A percentile compares a stretch with the other conserved stretches of the same genome.
Conservation (phyloP, 305 asterid genomes). For the Salvia sclarea region DNA sequence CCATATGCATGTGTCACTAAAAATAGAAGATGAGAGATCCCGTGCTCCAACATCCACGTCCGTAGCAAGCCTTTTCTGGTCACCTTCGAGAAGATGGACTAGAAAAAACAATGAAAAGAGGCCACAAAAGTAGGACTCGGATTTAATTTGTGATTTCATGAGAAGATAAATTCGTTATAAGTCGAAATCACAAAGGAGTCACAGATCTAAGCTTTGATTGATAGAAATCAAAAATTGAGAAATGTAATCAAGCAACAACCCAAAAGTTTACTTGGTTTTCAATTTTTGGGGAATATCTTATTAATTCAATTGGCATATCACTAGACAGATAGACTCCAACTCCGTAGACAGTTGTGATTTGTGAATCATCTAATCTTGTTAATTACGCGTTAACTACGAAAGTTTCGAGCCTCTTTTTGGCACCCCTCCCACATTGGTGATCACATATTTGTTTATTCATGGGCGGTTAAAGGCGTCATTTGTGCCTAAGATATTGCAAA, state of each 20-base stretch:
- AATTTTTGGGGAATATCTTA: not conserved
- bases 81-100: too few relatives aligned
- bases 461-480: constrained; percentile 21
- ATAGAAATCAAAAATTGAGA: not conserved
- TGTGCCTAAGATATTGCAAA: constrained; percentile 9
- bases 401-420: not conserved
- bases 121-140: too few relatives aligned
- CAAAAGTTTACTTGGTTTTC: not conserved
- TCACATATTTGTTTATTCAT: constrained; percentile 24
- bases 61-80: too few relatives aligned
- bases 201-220: too few relatives aligned
- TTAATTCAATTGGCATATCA: not conserved
- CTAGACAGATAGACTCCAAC: not conserved
- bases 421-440: not conserved
- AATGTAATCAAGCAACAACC: not conserved
- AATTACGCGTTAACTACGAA: constrained; percentile 7
- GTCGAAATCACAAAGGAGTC: too few relatives aligned
- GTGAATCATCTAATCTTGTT: constrained; percentile 5
- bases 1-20: too few relatives aligned
- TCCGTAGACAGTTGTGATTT: not conserved
- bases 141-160: too few relatives aligned
- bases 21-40: too few relatives aligned
- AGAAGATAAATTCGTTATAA: too few relatives aligned
- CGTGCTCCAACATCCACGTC: too few relatives aligned
- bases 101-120: too few relatives aligned